Evolutionary conservation across 441 rosid genomes (phyloP).

Genomic region (Erodium trifolium): DNA sequence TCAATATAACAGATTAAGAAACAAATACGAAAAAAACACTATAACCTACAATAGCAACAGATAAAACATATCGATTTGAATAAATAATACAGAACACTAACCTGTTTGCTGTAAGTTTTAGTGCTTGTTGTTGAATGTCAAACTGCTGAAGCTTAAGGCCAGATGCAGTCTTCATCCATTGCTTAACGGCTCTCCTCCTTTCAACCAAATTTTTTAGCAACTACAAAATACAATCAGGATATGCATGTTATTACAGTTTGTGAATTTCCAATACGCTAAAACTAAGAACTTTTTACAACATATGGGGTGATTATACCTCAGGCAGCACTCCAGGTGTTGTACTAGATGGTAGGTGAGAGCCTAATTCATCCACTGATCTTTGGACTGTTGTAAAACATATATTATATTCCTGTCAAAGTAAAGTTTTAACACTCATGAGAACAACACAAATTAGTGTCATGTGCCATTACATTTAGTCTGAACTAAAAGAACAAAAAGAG

Average conservation of each 20-base stretch:
- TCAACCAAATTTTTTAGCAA: slow-evolving; percentile 82
- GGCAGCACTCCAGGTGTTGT: slow-evolving; percentile 78
- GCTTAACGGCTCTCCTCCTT: slow-evolving; percentile 75
- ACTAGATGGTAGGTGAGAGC: slow-evolving; percentile 62
- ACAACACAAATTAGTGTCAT: slow-evolving; percentile 10
- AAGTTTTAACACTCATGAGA: slow-evolving; percentile 14
- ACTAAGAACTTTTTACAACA: neutral
- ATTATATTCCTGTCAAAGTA: slow-evolving; percentile 71
- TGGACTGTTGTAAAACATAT: slow-evolving; percentile 92
- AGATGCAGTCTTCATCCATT: slow-evolving; percentile 68
- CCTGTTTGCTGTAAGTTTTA: slow-evolving; percentile 97
- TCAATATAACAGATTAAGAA: slow-evolving; percentile 3
- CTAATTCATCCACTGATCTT: slow-evolving; percentile 62
- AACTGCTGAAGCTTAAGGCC: slow-evolving; percentile 77
- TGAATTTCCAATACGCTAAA: slow-evolving; percentile 1
- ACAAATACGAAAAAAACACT: slow-evolving; percentile 11
- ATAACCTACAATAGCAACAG: slow-evolving; percentile 7
- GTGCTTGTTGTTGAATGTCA: slow-evolving; percentile 93
- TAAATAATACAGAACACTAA: slow-evolving; percentile 23
- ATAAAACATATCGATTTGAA: slow-evolving; percentile 3
- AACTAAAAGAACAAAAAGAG: neutral
- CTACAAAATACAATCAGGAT: slow-evolving; percentile 29
- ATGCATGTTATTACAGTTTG: neutral
- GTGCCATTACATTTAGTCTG: slow-evolving; percentile 7
- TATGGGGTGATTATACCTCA: slow-evolving; percentile 42